Base-by-base conservation (phyloP, 208 protist genomes). In the Crithidia fasciculata region DNA sequence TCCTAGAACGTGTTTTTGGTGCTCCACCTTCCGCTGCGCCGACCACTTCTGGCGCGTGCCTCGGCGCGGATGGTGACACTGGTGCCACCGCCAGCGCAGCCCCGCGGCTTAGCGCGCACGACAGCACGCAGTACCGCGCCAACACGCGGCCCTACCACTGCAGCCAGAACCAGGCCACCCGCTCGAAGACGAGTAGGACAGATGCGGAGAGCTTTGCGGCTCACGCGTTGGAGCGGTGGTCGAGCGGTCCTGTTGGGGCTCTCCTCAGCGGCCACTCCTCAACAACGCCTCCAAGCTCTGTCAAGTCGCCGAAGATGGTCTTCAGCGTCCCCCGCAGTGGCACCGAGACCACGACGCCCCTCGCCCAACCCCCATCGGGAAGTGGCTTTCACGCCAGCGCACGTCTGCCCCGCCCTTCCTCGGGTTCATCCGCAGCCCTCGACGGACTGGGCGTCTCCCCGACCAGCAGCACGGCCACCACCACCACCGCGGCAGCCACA, bases 141-240 rank as follows among this genome's bases (percentile, higher is more conserved):
- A 54, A 55, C 15, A 74, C 60, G 3, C 56, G 74, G 2, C 78
- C 78, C 19, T 83, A 83, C 43, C 78, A 77, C 63, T 79, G 71
- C 64, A 83, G 78, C 44, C 67, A 74, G 39, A 72, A 54, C n/a
- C 65, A 65, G 4, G 16, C 18, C 36, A 15, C 39, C 5, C 19
- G 28, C 52, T 18, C 4, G 49, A 12, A 8, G 59, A 18, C 6
- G 37, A 16, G 55, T 4, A 45, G 19, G 4, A 47, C 59, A 45
- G 71, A 76, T 45, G 55, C 16, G 44, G 62, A 16, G 6, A 58
- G 19, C 7, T 58, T 28, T 28, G 3, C 62, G 4, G 41, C 52
- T 0, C 19, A 19, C 6, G 64, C 64, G 12, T 2, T 59, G 40
- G 64, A 59, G 64, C 64, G 64, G 7, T 13, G 3, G 19, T n/a